Evolutionary conservation across 2,329 filamentous ascomycete species (phyloP).

Genomic region (Hypoxylon sp.): DNA sequence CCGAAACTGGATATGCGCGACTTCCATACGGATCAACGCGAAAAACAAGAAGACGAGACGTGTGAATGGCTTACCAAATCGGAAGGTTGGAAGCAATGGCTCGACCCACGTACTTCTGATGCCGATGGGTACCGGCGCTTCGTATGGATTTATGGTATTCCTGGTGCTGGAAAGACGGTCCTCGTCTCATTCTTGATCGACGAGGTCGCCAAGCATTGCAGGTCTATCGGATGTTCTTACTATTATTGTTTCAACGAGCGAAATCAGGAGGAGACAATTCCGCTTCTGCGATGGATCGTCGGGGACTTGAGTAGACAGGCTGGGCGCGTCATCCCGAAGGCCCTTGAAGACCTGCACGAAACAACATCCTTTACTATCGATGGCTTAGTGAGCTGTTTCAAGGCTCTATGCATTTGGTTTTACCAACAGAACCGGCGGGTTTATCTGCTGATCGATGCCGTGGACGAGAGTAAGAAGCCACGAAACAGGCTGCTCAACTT

Average conservation of each 20-base stretch:
- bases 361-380: constrained; percentile 25
- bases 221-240: constrained; percentile 41
- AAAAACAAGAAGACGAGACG: constrained; percentile 38
- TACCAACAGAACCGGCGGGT: constrained; percentile 24
- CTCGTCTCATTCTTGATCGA: constrained; percentile 49
- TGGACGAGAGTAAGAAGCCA: constrained; percentile 48
- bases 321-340: constrained; percentile 31
- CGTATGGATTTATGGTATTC: constrained; percentile 36
- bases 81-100: constrained; percentile 31
- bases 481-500: constrained; percentile 38
- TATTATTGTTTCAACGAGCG: constrained; percentile 51
- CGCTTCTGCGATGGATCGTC: constrained; percentile 46
- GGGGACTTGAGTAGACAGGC: constrained; percentile 43
- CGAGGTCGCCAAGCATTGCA: constrained; percentile 30
- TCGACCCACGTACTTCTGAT: constrained; percentile 22
- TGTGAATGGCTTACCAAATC: constrained; percentile 35
- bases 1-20: constrained; percentile 32
- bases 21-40: constrained; percentile 32
- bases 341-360: constrained; percentile 29
- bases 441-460: constrained; percentile 48
- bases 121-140: constrained; percentile 26
- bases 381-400: constrained; percentile 40
- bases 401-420: constrained; percentile 38
- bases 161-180: constrained; percentile 48
- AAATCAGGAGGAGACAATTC: constrained; percentile 45